Evolutionary conservation across 1,139 yeast species (phyloP).

Genomic region (Candida dubliniensis): DNA sequence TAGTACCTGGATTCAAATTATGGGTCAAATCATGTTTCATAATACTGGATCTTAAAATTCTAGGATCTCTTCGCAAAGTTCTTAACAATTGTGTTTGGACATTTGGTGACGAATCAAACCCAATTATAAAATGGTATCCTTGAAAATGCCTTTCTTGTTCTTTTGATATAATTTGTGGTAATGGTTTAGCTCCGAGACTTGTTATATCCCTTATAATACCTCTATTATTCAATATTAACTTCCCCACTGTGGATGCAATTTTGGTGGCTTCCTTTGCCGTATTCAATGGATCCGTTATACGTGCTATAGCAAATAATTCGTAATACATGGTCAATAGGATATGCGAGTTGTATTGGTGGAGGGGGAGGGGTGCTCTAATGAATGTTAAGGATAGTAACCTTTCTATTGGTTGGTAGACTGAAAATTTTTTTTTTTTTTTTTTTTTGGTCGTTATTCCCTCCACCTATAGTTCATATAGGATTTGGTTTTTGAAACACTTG

Average conservation of each 20-base stretch:
- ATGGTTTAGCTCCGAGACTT: conserved; percentile 72
- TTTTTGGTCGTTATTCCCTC: background rate
- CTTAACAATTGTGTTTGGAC: conserved; percentile 85
- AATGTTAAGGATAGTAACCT: background rate
- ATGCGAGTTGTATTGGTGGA: background rate
- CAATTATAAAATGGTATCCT: conserved; percentile 83
- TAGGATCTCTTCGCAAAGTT: conserved; percentile 82
- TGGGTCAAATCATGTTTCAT: conserved; percentile 64
- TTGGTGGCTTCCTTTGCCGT: conserved; percentile 65
- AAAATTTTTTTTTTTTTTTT: conserved; percentile 8
- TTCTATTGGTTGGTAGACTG: background rate
- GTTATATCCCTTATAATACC: conserved; percentile 86
- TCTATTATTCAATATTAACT: conserved; percentile 79
- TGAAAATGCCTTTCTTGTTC: conserved; percentile 89
- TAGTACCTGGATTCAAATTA: conserved; percentile 53
- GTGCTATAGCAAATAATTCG: conserved; percentile 87
- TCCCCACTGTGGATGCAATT: conserved; percentile 80
- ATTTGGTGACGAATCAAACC: conserved; percentile 81
- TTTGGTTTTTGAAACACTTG: background rate
- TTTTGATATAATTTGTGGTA: conserved; percentile 80
- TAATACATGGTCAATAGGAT: conserved; percentile 65
- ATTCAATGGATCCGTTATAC: conserved; percentile 60
- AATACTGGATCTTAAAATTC: conserved; percentile 78
- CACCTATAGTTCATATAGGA: background rate
- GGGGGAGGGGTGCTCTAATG: background rate